A percentile compares a stretch with the other conserved stretches of the same genome.
These are phyloP conservation scores for Ophiocordyceps robertsii DNA, from an alignment of 2,329 filamentous ascomycete species.

Conservation along the genomic window DNA sequence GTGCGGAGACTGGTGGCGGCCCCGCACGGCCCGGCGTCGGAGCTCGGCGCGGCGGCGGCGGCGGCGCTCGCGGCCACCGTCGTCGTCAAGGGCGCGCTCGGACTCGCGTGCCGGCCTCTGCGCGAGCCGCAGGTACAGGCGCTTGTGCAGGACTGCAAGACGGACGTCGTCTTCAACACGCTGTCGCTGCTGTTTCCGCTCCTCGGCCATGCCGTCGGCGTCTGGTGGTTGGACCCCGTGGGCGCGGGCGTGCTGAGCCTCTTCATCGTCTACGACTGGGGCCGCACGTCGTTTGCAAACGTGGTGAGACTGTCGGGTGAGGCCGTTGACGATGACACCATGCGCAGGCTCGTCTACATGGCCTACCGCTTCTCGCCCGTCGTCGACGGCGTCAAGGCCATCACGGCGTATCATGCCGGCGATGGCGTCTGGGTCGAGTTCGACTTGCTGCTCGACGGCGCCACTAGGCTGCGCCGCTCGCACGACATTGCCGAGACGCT, in stretches of 20 bases:
- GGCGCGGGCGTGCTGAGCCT: constrained; percentile 50
- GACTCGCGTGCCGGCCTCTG: constrained; percentile 70
- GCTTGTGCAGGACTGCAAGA: constrained; percentile 30
- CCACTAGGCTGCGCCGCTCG: constrained; percentile 15
- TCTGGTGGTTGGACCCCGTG: constrained; percentile 55
- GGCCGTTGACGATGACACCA: constrained; percentile 13
- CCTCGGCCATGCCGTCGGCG: constrained; percentile 38
- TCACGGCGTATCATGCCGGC: constrained; percentile 19
- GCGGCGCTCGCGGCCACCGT: constrained; percentile 56
- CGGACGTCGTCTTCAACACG: constrained; percentile 76
- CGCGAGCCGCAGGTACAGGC: constrained; percentile 76
- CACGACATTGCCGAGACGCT: constrained; percentile 20
- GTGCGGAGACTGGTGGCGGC: too few relatives aligned
- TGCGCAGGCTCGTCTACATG: constrained; percentile 18
- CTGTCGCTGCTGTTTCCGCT: constrained; percentile 81
- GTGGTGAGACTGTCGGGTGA: constrained; percentile 17
- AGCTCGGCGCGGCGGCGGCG: constrained; percentile 14
- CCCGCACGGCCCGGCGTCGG: too few relatives aligned
- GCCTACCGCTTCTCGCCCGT: constrained; percentile 19
- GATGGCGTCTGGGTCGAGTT: constrained; percentile 21
- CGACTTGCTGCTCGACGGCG: constrained; percentile 16
- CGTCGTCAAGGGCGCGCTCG: constrained; percentile 66
- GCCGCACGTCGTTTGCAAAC: constrained; percentile 30
- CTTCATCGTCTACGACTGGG: constrained; percentile 59
- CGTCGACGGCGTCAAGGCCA: constrained; percentile 18